Evolutionary conservation across 331 rosid species (phyloP).

Genomic region (Stylosanthes scabra): DNA sequence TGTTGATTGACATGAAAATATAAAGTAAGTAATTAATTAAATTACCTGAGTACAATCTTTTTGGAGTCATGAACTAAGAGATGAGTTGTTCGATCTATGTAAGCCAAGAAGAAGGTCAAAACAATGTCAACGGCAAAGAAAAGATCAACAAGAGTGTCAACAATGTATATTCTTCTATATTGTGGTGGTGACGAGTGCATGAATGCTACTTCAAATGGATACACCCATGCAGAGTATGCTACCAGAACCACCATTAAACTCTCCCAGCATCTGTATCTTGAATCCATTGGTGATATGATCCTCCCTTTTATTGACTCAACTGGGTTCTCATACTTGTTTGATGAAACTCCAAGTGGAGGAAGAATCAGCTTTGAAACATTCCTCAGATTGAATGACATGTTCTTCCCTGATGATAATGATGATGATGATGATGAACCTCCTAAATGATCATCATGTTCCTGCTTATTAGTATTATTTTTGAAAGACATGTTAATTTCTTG

Average conservation of each 20-base stretch:
- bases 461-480: too few species aligned
- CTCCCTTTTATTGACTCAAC: constrained; percentile 49
- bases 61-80: constrained; percentile 70
- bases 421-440: neutral
- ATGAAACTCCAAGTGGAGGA: constrained; percentile 89
- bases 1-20: too few species aligned
- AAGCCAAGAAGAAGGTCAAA: constrained; percentile 83
- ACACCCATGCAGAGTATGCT: constrained; percentile 85
- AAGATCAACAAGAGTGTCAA: constrained; percentile 72
- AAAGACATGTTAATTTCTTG: too few species aligned
- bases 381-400: constrained; percentile 47
- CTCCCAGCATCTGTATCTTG: constrained; percentile 96
- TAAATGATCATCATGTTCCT: constrained; percentile 19
- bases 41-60: constrained; percentile 72
- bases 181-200: constrained; percentile 43
- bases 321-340: constrained; percentile 44
- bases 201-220: constrained; percentile 91
- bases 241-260: constrained; percentile 81
- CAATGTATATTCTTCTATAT: constrained; percentile 43
- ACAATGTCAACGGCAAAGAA: constrained; percentile 76
- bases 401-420: constrained; percentile 32
- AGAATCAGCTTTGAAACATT: constrained; percentile 85
- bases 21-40: neutral
- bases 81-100: constrained; percentile 66
- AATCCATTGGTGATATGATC: constrained; percentile 70